These are phyloP conservation scores for Thielaviopsis cerberus DNA, from an alignment of 2,329 filamentous ascomycete species.

Conservation along the genomic window DNA sequence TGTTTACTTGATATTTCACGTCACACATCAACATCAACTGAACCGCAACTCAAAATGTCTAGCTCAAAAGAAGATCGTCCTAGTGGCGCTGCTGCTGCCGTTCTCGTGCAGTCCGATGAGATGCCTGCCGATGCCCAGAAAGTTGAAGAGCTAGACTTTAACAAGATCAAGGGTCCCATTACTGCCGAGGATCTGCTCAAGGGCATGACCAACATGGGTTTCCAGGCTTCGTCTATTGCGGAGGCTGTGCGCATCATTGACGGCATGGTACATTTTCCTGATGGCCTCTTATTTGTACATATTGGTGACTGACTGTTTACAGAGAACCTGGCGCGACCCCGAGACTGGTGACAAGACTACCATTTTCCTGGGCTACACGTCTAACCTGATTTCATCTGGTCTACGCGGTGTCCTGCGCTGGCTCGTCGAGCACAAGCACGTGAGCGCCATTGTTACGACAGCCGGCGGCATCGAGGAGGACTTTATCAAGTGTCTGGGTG, in stretches of 20 bases:
- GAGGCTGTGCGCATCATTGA: conserved; percentile 87
- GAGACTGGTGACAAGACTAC: conserved; percentile 67
- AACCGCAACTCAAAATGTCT: conserved; percentile 8
- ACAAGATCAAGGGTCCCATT: conserved; percentile 57
- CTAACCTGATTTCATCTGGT: conserved; percentile 91
- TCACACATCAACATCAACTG: too few relatives aligned
- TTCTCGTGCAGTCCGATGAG: conserved; percentile 66
- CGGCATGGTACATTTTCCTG: conserved; percentile 54
- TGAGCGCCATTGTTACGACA: conserved; percentile 85
- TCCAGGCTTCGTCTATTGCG: conserved; percentile 50
- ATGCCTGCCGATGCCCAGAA: conserved; percentile 61
- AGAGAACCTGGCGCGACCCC: conserved; percentile 63
- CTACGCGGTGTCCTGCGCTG: conserved; percentile 81
- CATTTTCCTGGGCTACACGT: conserved; percentile 94
- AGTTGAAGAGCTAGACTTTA: conserved; percentile 85
- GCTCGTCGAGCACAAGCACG: conserved; percentile 78
- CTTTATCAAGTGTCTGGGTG: conserved; percentile 91
- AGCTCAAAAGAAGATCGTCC: conserved; percentile 27
- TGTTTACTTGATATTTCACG: too few relatives aligned
- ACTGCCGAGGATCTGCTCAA: conserved; percentile 70
- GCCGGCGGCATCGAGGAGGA: conserved; percentile 94
- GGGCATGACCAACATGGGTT: conserved; percentile 74
- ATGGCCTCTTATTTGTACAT: background rate
- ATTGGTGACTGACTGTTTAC: conserved; percentile 4
- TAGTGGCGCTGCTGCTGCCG: conserved; percentile 52